phyloP scores from a whole-genome alignment of 805 yeast genomes.

The Brettanomyces bruxellensis region DNA sequence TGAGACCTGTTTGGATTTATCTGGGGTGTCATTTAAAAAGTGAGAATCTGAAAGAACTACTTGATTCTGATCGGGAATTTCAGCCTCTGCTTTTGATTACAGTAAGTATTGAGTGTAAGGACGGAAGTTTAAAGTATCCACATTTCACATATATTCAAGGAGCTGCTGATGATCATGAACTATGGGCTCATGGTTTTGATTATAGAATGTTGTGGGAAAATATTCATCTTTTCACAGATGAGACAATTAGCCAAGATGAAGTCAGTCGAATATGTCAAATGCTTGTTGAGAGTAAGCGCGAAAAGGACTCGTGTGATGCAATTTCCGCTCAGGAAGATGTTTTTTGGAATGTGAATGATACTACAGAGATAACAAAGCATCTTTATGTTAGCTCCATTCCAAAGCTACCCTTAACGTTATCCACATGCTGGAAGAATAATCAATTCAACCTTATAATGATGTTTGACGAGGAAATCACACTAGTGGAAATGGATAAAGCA shows the following conservation, averaged over 20 bases:
- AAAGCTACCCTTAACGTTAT: background rate
- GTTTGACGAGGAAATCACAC: background rate
- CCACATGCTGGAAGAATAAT: background rate
- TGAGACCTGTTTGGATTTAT: slow-evolving; percentile 63
- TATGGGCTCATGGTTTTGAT: slow-evolving; percentile 58
- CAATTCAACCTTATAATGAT: background rate
- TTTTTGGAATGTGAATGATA: background rate
- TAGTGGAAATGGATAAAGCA: background rate
- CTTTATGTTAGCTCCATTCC: slow-evolving; percentile 17
- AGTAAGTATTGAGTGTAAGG: slow-evolving; percentile 53
- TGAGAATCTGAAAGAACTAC: slow-evolving; percentile 4
- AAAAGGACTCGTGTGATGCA: too few relatives aligned
- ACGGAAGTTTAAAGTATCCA: slow-evolving; percentile 38
- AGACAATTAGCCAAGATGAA: background rate
- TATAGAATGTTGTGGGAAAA: slow-evolving; percentile 52
- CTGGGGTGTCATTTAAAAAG: slow-evolving; percentile 35
- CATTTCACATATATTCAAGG: slow-evolving; percentile 76
- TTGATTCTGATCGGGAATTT: slow-evolving; percentile 20
- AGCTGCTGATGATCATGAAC: slow-evolving; percentile 90
- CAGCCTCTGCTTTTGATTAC: slow-evolving; percentile 45
- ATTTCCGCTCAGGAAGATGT: background rate
- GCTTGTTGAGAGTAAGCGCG: slow-evolving; percentile 20
- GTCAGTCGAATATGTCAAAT: background rate
- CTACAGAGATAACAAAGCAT: slow-evolving; percentile 6
- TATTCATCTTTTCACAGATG: slow-evolving; percentile 16